These are phyloP conservation scores for Diospyros lotus DNA, from an alignment of 148 eudicot genomes.

Conservation along the genomic window DNA sequence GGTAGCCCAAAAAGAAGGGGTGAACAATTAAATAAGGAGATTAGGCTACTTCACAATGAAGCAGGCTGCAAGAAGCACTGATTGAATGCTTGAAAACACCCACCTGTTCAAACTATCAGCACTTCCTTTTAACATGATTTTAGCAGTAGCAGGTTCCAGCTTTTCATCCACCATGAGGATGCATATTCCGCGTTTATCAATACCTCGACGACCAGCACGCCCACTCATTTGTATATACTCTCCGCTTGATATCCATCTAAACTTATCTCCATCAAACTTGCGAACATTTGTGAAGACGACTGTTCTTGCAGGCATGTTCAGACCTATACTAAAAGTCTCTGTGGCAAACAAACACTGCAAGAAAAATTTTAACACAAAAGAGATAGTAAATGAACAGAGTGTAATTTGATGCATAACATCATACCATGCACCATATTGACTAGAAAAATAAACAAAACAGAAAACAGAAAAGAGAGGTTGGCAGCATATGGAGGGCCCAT, in stretches of 20 bases:
- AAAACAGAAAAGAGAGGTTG: background rate
- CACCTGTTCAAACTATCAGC: slow-evolving; percentile 98
- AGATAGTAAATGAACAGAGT: background rate
- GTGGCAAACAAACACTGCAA: slow-evolving; percentile 95
- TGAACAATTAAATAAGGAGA: background rate
- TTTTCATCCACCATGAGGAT: slow-evolving; percentile 99
- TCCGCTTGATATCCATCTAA: slow-evolving; percentile 97
- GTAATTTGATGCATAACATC: background rate
- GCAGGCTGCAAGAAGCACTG: background rate
- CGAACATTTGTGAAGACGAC: slow-evolving; percentile 98
- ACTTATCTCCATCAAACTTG: slow-evolving; percentile 93
- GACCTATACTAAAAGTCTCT: slow-evolving; percentile 97
- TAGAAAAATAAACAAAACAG: background rate
- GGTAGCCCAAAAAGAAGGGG: no score
- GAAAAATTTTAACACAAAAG: slow-evolving; percentile 23
- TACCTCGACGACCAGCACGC: slow-evolving; percentile 99
- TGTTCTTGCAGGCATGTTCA: slow-evolving; percentile 99
- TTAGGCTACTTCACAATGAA: background rate
- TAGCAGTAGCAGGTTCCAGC: slow-evolving; percentile 96
- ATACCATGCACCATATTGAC: background rate
- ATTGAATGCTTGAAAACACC: background rate
- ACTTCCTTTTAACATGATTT: slow-evolving; percentile 88
- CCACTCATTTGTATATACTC: slow-evolving; percentile 99
- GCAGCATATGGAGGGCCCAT: no score
- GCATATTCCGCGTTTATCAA: slow-evolving; percentile 97